These are phyloP conservation scores for Sonneratia caseolaris DNA, from an alignment of 345 rosid species.

Conservation along the genomic window DNA sequence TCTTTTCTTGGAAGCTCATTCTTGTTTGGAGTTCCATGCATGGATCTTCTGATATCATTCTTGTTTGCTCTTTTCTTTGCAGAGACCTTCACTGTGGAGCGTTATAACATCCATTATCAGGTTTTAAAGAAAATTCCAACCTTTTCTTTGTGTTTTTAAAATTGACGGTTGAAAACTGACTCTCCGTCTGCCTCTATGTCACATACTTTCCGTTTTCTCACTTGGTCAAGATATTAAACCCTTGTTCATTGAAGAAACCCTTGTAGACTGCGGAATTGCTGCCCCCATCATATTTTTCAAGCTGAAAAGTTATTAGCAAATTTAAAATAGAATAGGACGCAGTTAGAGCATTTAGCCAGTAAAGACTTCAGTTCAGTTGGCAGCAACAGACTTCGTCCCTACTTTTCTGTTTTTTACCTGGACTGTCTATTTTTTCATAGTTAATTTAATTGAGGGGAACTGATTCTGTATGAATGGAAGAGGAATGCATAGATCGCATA, in stretches of 20 bases:
- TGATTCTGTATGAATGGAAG: neutral
- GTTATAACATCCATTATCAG: neutral
- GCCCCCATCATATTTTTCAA: neutral
- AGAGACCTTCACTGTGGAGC: neutral
- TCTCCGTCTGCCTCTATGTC: neutral
- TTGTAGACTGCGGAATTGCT: neutral
- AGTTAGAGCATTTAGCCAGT: neutral
- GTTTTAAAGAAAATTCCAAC: neutral
- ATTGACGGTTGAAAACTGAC: neutral
- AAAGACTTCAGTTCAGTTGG: neutral
- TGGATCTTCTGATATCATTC: neutral
- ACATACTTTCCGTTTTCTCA: neutral
- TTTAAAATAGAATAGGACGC: neutral
- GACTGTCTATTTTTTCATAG: neutral
- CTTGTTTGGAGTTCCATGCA: conserved; percentile 1
- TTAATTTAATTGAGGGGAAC: neutral
- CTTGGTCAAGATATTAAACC: neutral
- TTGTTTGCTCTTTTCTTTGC: neutral
- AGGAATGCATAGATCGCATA: neutral
- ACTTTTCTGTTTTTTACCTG: neutral
- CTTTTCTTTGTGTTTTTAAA: neutral
- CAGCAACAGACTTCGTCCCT: neutral
- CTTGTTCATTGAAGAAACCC: neutral
- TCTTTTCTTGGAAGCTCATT: conserved; percentile 2
- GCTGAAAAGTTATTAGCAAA: neutral